Percentiles rank a stretch among this genome's conserved stretches.
phyloP scores from a whole-genome alignment of 805 yeast species.

The Priceomyces melissophilus region DNA sequence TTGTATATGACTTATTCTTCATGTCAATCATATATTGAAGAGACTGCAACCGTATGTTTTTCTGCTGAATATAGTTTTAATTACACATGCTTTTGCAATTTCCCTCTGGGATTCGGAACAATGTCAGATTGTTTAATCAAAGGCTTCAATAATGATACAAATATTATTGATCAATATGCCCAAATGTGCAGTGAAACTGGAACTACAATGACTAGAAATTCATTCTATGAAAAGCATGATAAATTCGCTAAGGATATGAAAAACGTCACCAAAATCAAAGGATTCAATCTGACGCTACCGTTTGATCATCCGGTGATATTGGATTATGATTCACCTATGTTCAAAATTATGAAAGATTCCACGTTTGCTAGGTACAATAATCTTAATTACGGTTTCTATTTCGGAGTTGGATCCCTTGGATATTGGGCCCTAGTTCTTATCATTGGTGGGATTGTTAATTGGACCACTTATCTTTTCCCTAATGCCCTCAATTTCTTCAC shows the following conservation, averaged over 20 bases:
- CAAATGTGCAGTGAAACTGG: slow-evolving; percentile 7
- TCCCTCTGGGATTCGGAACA: slow-evolving; percentile 17
- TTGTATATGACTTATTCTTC: slow-evolving; percentile 11
- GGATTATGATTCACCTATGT: slow-evolving; percentile 46
- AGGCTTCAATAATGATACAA: slow-evolving; percentile 17
- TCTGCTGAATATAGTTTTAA: neutral
- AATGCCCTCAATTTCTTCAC: slow-evolving; percentile 22
- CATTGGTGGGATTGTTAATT: slow-evolving; percentile 39
- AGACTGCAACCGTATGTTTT: slow-evolving; percentile 14
- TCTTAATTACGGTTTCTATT: slow-evolving; percentile 22
- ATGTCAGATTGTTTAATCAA: slow-evolving; percentile 18
- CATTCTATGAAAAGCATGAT: slow-evolving; percentile 1
- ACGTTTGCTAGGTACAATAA: slow-evolving; percentile 59
- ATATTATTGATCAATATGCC: slow-evolving; percentile 12
- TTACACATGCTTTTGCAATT: slow-evolving; percentile 13
- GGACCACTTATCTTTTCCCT: slow-evolving; percentile 41
- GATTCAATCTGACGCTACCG: neutral
- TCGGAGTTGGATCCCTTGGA: slow-evolving; percentile 40
- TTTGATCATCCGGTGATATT: neutral
- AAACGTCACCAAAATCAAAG: neutral
- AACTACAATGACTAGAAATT: neutral
- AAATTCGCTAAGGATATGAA: neutral
- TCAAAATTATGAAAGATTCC: slow-evolving; percentile 79
- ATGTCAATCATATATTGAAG: slow-evolving; percentile 12
- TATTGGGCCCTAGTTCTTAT: slow-evolving; percentile 48